Evolutionary conservation across 2,329 filamentous ascomycete species (phyloP), one percentile per base, ranked within the genome.

Genomic region (Parafenestella ontariensis): DNA sequence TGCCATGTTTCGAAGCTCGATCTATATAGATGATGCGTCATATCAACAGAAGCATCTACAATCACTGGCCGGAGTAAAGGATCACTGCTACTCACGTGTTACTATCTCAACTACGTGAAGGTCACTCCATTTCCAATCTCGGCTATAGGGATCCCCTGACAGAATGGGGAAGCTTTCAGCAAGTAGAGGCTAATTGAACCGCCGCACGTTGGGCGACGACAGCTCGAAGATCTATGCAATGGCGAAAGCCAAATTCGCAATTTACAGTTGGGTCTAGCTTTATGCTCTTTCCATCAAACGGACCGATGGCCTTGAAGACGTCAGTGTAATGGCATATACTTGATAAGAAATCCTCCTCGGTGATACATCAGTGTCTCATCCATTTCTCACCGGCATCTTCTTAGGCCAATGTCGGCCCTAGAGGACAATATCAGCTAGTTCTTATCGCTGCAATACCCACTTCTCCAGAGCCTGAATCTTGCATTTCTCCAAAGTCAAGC

Each of bases 201-300:
- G 20, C 23, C 20, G 21, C 40, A 42, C 21, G 23, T 42, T 42
- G 40, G 40, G 21, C 40, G 40, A 34, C 18, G 21, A 26, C 18
- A 42, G 28, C 28, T 5, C 42, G 20, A 37, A 31, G 43, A 42
- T 33, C 18, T 44, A 39, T 49, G 52, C 46, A 50, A 54, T 50
- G 52, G 52, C 46, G 9, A 47, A 23, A 17, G 13, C 26, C 11
- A 42, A 34, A 46, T 54, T 47, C 47, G 45, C 45, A 29, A 48
- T 31, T 29, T 40, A 39, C 28, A 34, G 9, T 21, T 28, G 15
- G 43, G 29, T 34, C 13, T 26, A 24, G 28, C 18, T 31, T 28
- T n/a, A n/a, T n/a, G n/a, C 40, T 23, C 23, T 41, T 23, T 11
- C 40, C 15, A 5, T 10, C 18, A 28, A 26, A 7, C 15, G 6